Evolutionary conservation across 2,329 filamentous ascomycete species (phyloP), one percentile per base, ranked within the genome.

Genomic region (Rugonectria rugulosa): DNA sequence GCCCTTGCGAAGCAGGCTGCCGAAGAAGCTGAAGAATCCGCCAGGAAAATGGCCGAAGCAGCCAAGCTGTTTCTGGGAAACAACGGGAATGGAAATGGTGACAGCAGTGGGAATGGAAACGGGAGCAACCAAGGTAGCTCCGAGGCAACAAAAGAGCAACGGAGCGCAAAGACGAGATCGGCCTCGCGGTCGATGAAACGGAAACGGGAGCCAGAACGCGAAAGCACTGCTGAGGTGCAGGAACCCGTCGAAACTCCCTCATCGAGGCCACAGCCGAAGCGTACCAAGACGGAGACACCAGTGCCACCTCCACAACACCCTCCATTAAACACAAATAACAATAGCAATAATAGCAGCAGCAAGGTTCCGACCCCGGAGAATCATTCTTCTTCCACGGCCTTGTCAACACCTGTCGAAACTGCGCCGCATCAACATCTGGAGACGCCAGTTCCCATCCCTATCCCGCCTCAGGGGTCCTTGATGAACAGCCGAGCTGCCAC

Each of bases 1-100:
- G 83, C 84, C 6, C 73, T 87, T 61, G 84, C 83, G 11, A 84
- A 84, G 61, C 77, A 81, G 62, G 85, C 85, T 2, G 85, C 83
- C 2, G 83, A 87, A 59, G 85, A 88, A 66, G 85, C 85, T 14
- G 82, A 84, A 66, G 80, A 83, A 62, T 82, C 82, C 8, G 80
- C 79, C 14, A 75, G 79, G 14, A 83, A 82, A 66, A 79, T 84
- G 75, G 73, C 74, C 8, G 77, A 80, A 63, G 73, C 77, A 52
- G 80, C 79, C 21, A 75, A 79, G 47, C 71, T 75, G 21, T 73
- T 81, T 59, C 75, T 81, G 54, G 75, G 73, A 23, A 69, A 66
- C 49, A 55, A 55, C 40, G 38, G 40, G 10, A 56, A 50, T 14
- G 21, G 34, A 15, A 38, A 36, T 36, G 32, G 32, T 8, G 17